Evolutionary conservation across 805 yeast species (phyloP).

Genomic region (Millerozyma acaciae): DNA sequence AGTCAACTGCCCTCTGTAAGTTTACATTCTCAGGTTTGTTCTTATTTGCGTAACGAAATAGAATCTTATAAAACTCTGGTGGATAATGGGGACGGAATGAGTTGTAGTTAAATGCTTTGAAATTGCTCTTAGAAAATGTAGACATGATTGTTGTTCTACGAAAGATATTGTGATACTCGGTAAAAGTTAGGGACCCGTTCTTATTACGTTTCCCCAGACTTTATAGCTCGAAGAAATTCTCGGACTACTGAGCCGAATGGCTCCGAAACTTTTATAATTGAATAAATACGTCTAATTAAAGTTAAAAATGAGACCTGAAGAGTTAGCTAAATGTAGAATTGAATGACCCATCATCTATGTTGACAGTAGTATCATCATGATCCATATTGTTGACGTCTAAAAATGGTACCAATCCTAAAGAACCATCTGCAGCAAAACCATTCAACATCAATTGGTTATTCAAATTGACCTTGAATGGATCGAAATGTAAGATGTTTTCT

Average conservation of each 20-base stretch:
- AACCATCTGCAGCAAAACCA: conserved; percentile 80
- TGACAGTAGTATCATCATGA: conserved; percentile 2
- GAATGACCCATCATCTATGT: neutral
- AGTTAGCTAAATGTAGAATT: too few species aligned
- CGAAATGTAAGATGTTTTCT: conserved; percentile 30
- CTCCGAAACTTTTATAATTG: too few species aligned
- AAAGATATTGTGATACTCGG: neutral
- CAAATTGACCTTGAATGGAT: conserved; percentile 34
- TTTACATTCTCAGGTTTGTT: conserved; percentile 10
- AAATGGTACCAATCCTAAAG: conserved; percentile 69
- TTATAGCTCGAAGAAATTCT: too few species aligned
- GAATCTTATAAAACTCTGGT: conserved; percentile 28
- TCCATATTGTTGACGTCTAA: conserved; percentile 39
- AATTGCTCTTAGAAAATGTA: conserved; percentile 29
- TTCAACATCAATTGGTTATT: conserved; percentile 22
- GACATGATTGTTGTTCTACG: too few species aligned
- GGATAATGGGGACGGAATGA: conserved; percentile 43
- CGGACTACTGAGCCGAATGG: too few species aligned
- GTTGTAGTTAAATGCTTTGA: conserved; percentile 31
- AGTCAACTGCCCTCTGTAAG: conserved; percentile 27
- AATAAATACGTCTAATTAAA: too few species aligned
- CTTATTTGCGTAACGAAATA: conserved; percentile 17
- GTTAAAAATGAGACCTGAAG: too few species aligned
- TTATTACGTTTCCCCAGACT: too few species aligned
- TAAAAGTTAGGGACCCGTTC: too few species aligned